These are phyloP conservation scores for Venturiaceae sp. DNA, from an alignment of 2,329 filamentous ascomycete species.

Conservation along the genomic window DNA sequence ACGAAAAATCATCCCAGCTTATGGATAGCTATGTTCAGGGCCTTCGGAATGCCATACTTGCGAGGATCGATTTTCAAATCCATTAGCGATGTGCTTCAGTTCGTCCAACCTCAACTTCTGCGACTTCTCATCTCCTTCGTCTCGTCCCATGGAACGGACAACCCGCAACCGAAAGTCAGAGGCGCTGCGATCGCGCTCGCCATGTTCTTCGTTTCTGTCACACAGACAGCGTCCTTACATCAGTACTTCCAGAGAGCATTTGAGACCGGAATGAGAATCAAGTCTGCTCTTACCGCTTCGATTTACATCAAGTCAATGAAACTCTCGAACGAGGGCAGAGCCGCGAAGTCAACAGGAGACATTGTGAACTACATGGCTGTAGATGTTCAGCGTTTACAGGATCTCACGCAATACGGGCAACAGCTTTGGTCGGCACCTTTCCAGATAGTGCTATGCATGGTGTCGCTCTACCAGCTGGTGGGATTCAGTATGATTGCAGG, in stretches of 20 bases:
- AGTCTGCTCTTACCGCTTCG: constrained; percentile 76
- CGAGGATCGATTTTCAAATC: constrained; percentile 78
- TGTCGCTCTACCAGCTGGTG: constrained; percentile 90
- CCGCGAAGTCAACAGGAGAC: constrained; percentile 85
- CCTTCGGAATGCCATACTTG: constrained; percentile 78
- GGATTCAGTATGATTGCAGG: constrained; percentile 93
- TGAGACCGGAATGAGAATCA: constrained; percentile 93
- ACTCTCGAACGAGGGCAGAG: constrained; percentile 85
- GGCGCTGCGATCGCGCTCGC: constrained; percentile 80
- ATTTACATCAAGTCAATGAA: constrained; percentile 89
- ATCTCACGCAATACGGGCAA: constrained; percentile 89
- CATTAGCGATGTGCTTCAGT: constrained; percentile 77
- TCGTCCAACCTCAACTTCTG: constrained; percentile 83
- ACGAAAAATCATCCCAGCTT: constrained; percentile 64
- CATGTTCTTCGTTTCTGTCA: constrained; percentile 82
- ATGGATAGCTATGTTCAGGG: constrained; percentile 76
- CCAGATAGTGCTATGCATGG: constrained; percentile 92
- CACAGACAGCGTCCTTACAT: constrained; percentile 84
- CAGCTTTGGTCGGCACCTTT: constrained; percentile 96
- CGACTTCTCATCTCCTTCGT: constrained; percentile 78
- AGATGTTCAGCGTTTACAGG: constrained; percentile 88
- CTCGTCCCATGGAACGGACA: constrained; percentile 52
- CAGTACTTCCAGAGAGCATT: constrained; percentile 97
- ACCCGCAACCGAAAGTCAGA: constrained; percentile 57
- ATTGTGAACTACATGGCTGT: constrained; percentile 99